Conservation (phyloP, 2,329 filamentous ascomycete species). For the Cadophora gregata region DNA sequence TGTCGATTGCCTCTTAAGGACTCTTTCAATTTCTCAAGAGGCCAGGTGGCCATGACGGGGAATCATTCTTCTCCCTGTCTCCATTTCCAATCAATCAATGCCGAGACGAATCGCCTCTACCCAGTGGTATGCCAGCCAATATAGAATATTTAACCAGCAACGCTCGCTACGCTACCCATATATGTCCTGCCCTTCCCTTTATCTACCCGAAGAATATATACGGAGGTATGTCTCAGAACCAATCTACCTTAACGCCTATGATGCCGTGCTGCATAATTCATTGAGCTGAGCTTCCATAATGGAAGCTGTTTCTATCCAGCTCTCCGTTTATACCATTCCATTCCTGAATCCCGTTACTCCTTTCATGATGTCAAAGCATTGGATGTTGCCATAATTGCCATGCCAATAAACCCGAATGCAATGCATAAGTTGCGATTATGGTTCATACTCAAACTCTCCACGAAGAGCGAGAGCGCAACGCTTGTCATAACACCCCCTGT, state of each 20-base stretch:
- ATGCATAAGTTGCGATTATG: constrained; percentile 81
- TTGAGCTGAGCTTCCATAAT: constrained; percentile 3
- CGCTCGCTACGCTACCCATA: neutral
- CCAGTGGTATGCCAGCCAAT: neutral
- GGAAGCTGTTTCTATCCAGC: neutral
- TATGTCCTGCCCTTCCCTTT: neutral
- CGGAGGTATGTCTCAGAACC: neutral
- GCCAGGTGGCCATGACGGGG: neutral
- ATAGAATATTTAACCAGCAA: neutral
- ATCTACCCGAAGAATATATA: neutral
- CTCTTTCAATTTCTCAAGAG: neutral
- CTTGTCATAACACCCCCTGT: constrained; percentile 96
- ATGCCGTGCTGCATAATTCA: constrained; percentile 19
- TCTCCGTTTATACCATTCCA: neutral
- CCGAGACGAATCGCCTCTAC: neutral
- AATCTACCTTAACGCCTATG: constrained; percentile 14
- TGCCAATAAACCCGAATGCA: constrained; percentile 81
- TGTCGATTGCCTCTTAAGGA: neutral
- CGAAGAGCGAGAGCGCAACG: constrained; percentile 87
- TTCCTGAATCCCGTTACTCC: neutral
- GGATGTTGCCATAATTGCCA: constrained; percentile 85
- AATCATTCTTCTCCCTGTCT: neutral
- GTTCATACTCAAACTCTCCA: constrained; percentile 82
- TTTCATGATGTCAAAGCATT: constrained; percentile 77
- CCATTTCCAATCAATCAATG: neutral